phyloP scores from a whole-genome alignment of 2,329 filamentous ascomycete species.

The Phaeosphaeriaceae sp. region DNA sequence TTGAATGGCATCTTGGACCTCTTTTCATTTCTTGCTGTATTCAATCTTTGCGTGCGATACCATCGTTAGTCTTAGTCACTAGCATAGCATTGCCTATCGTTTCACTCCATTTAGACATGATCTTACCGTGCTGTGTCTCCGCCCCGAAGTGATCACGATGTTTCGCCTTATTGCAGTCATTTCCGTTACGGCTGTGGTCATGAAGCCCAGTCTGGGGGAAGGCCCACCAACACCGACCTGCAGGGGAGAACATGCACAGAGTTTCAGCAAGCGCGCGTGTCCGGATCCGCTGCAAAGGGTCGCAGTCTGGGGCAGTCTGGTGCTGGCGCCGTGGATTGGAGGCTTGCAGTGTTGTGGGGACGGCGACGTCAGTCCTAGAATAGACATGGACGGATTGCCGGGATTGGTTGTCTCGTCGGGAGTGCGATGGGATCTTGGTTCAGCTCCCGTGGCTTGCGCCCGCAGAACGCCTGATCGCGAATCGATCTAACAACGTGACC shows the following conservation, averaged over 20 bases:
- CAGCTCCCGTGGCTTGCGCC: conserved; percentile 6
- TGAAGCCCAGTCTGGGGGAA: not conserved
- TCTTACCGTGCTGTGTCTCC: not conserved
- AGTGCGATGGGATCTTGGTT: conserved; percentile 1
- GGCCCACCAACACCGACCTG: not conserved
- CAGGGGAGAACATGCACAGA: not conserved
- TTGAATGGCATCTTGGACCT: conserved; percentile 23
- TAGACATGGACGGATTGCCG: conserved; percentile 8
- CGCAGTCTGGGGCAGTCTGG: conserved; percentile 1
- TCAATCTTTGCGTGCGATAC: not conserved
- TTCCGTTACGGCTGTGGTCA: not conserved
- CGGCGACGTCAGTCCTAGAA: conserved; percentile 15
- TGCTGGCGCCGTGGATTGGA: not conserved
- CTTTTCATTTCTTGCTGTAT: not conserved
- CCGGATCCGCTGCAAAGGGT: not conserved
- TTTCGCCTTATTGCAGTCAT: not conserved
- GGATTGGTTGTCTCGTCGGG: conserved; percentile 6
- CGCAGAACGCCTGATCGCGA: not conserved
- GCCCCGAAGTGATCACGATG: not conserved
- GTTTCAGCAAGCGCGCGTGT: conserved; percentile 14
- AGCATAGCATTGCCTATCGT: not conserved
- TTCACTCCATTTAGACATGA: not conserved
- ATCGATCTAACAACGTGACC: not conserved
- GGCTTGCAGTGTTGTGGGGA: conserved; percentile 4
- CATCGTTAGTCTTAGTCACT: not conserved